Evolutionary conservation across 805 yeast genomes (phyloP).

Genomic region (Jamesozyma piceae): DNA sequence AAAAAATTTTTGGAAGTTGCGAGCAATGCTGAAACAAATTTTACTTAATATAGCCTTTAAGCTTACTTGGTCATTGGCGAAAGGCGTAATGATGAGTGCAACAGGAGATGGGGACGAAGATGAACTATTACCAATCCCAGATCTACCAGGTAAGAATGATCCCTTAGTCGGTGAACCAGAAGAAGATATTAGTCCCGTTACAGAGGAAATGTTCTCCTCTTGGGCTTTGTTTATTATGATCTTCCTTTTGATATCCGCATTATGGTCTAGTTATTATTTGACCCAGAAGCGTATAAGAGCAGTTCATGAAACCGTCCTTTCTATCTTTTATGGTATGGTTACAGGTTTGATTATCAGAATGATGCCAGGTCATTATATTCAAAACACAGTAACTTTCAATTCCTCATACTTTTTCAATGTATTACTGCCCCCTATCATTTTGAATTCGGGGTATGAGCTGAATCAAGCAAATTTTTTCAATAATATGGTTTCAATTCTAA

Average conservation of each 20-base stretch:
- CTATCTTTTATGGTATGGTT: conserved; percentile 93
- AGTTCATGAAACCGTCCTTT: conserved; percentile 93
- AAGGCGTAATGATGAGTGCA: conserved; percentile 4
- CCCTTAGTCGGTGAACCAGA: conserved; percentile 46
- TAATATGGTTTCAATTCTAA: conserved; percentile 81
- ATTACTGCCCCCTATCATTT: conserved; percentile 87
- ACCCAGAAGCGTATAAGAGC: conserved; percentile 89
- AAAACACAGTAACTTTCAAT: conserved; percentile 91
- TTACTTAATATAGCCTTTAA: conserved; percentile 10
- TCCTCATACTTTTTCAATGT: conserved; percentile 91
- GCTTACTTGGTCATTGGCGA: conserved; percentile 9
- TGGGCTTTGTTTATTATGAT: conserved; percentile 93
- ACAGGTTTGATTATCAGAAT: conserved; percentile 86
- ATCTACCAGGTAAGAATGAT: conserved; percentile 22
- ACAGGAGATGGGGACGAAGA: conserved; percentile 29
- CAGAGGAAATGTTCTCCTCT: conserved; percentile 91
- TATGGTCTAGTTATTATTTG: conserved; percentile 90
- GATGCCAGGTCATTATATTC: conserved; percentile 93
- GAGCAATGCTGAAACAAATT: conserved; percentile 7
- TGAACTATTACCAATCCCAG: conserved; percentile 32
- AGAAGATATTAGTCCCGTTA: conserved; percentile 67
- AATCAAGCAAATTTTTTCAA: conserved; percentile 93
- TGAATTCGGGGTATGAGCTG: conserved; percentile 92
- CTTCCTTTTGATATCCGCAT: conserved; percentile 70
- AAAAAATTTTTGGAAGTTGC: too few species aligned